A percentile compares a stretch with the other conserved stretches of the same genome.
These are phyloP conservation scores for Dioscorea alata DNA, from an alignment of 106 monocot genomes.

Conservation along the genomic window DNA sequence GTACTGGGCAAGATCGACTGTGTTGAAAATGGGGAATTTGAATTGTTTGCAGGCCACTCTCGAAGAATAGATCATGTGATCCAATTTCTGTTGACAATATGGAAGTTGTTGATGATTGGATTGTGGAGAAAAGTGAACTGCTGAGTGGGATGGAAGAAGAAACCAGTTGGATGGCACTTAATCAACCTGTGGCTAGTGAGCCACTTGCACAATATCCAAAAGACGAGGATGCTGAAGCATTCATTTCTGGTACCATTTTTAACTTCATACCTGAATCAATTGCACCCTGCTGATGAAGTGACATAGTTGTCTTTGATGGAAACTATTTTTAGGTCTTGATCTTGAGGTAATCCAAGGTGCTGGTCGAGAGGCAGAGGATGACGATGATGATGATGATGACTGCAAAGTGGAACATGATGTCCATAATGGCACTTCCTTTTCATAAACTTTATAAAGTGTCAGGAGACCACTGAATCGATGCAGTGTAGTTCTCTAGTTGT, in stretches of 20 bases:
- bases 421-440: conserved; percentile 21
- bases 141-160: conserved; percentile 26
- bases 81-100: conserved; percentile 63
- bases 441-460: conserved; percentile 4
- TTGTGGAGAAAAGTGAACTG: conserved; percentile 52
- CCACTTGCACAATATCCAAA: conserved; percentile 17
- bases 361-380: conserved; percentile 38
- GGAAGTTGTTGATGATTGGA: conserved; percentile 62
- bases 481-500: no score
- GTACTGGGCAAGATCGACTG: no score
- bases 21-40: not conserved
- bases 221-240: conserved; percentile 57
- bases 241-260: conserved; percentile 40
- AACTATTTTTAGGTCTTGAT: conserved; percentile 43
- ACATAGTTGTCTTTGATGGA: not conserved
- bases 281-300: no score
- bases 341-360: conserved; percentile 42
- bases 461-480: not conserved
- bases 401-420: conserved; percentile 41
- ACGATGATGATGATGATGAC: conserved; percentile 46
- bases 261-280: not conserved
- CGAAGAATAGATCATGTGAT: conserved; percentile 47
- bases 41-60: conserved; percentile 36
- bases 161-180: conserved; percentile 64
- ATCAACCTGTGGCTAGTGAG: conserved; percentile 25